Evolutionary conservation across 2,329 filamentous ascomycete genomes (phyloP), one percentile per base, ranked within the genome.

Genomic region (Cercospora sp.): DNA sequence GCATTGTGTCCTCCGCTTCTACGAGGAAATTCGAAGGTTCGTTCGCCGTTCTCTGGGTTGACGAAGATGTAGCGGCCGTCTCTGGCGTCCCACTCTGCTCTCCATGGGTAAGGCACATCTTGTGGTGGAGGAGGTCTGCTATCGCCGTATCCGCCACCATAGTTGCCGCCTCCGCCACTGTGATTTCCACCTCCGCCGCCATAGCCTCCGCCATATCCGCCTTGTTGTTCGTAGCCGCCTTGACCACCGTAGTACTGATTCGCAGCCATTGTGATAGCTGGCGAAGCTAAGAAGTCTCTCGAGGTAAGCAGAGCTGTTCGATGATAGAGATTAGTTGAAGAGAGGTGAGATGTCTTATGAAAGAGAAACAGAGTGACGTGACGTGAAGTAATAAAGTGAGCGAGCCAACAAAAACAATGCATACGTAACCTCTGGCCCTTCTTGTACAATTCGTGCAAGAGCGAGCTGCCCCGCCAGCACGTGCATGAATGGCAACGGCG

Each of bases 31-130:
- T 82, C 75, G 70, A 78, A 81, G 55, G 75, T 80, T 18, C 79
- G 77, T 73, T 83, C 78, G 45, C 82, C 82, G 23, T 78, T 84
- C 71, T 83, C 76, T 64, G 81, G 77, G 74, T 84, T 84, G 69
- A 84, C 74, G 75, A 79, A 85, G 73, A 81, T 73, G 77, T 80
- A 84, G 71, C 81, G 78, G 42, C 77, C 70, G 23, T 79, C 78
- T 63, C 75, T 76, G 23, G 77, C 74, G 59, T 82, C 80, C 81
- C 81, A 84, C 60, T 79, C 78, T n/a, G 82, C 76, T 55, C 78
- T 71, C 83, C 83, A 84, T 16, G 82, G 82, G 36, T 76, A 77
- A 8, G 81, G 79, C 9, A 79, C 73, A 48, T 77, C 74, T 8
- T 75, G 79, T 33, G 77, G 77, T 60, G 73, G 73, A 23, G 73